Evolutionary conservation across 257 asterid species (phyloP).

Genomic region (Cordia subcordata): DNA sequence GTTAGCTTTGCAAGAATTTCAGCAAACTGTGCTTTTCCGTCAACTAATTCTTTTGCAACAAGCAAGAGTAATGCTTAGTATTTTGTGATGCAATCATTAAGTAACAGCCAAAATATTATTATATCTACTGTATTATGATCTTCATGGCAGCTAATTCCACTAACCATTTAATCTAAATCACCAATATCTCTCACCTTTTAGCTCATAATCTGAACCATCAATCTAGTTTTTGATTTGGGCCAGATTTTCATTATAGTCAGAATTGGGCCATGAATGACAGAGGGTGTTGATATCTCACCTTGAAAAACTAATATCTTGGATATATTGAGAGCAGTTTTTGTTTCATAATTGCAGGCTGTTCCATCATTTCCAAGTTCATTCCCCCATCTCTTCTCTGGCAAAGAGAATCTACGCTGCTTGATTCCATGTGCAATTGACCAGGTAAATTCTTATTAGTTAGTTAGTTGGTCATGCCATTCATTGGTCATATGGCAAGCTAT

Average conservation of each 20-base stretch:
- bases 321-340: neutral
- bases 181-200: too few relatives aligned
- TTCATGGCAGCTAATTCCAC: too few relatives aligned
- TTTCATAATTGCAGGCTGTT: slow-evolving; percentile 56
- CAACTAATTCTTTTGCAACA: neutral
- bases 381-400: slow-evolving; percentile 77
- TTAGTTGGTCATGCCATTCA: neutral
- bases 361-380: slow-evolving; percentile 95
- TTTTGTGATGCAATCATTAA: too few relatives aligned
- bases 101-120: too few relatives aligned
- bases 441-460: slow-evolving; percentile 36
- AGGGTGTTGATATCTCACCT: neutral
- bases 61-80: too few relatives aligned
- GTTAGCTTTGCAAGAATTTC: neutral
- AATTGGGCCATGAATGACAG: too few relatives aligned
- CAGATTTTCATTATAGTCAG: too few relatives aligned
- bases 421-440: slow-evolving; percentile 98
- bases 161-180: too few relatives aligned
- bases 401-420: slow-evolving; percentile 74
- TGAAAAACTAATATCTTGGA: neutral
- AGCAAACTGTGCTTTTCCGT: neutral
- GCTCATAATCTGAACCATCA: too few relatives aligned
- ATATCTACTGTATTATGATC: too few relatives aligned
- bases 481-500: neutral
- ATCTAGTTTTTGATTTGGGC: too few relatives aligned